Conservation (phyloP, 176 grass and related monocot species). For the Oryza brachyantha region DNA sequence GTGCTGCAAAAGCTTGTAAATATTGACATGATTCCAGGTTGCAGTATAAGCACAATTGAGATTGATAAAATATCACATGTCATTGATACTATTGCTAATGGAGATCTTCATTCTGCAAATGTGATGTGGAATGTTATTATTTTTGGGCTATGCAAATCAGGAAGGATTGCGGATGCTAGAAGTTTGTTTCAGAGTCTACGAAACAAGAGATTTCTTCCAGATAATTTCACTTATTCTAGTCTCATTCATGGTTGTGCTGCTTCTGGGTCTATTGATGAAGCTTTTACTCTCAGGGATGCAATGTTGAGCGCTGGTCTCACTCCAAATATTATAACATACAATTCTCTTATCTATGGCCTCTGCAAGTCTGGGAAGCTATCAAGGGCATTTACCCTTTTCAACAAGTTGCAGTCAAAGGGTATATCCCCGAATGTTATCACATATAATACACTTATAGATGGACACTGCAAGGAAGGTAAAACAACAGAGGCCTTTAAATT, state of each 20-base stretch:
- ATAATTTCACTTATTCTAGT: conserved; percentile 77
- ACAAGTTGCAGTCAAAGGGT: conserved; percentile 67
- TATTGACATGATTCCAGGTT: conserved; percentile 56
- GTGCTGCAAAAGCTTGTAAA: conserved; percentile 66
- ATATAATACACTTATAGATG: conserved; percentile 86
- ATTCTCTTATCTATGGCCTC: conserved; percentile 93
- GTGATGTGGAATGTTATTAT: conserved; percentile 92
- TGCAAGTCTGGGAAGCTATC: conserved; percentile 72
- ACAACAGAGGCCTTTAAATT: conserved; percentile 81
- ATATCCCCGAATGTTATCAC: conserved; percentile 67
- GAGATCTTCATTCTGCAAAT: conserved; percentile 50
- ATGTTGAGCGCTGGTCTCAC: conserved; percentile 59
- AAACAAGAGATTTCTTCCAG: conserved; percentile 62
- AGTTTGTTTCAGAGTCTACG: conserved; percentile 52
- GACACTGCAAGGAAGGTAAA: conserved; percentile 69
- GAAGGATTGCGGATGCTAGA: conserved; percentile 73
- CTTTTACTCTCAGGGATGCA: conserved; percentile 71
- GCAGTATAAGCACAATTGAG: conserved; percentile 33
- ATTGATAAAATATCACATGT: conserved; percentile 35
- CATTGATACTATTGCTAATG: conserved; percentile 37
- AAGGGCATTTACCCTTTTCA: conserved; percentile 76
- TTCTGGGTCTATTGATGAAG: conserved; percentile 61
- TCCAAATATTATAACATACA: conserved; percentile 76
- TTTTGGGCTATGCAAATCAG: conserved; percentile 78
- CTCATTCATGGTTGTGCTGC: conserved; percentile 79